phyloP scores from a whole-genome alignment of 495 filamentous ascomycete genomes.

The Neurospora sp. region DNA sequence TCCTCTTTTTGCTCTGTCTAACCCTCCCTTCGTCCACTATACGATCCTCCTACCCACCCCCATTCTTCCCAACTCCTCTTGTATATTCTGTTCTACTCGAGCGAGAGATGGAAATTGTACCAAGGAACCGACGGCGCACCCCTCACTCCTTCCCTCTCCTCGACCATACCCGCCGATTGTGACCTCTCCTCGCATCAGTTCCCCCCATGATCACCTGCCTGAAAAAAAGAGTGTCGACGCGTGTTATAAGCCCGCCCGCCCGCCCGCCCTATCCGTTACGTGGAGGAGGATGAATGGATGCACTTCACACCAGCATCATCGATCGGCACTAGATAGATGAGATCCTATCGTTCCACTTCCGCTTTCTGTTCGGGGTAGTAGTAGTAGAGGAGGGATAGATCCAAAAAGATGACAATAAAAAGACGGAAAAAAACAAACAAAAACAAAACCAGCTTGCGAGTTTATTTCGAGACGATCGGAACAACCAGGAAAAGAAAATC shows the following conservation, averaged over 20 bases:
- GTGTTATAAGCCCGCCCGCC: background rate
- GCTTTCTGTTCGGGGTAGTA: background rate
- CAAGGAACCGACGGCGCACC: background rate
- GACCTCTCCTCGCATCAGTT: background rate
- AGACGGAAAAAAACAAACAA: conserved; percentile 9
- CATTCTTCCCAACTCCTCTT: background rate
- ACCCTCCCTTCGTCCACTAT: background rate
- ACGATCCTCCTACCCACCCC: background rate
- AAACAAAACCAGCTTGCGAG: background rate
- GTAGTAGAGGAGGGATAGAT: conserved; percentile 8
- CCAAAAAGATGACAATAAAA: conserved; percentile 5
- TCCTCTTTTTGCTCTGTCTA: background rate
- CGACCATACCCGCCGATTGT: background rate
- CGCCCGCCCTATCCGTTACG: background rate
- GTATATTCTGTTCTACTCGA: background rate
- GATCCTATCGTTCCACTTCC: background rate
- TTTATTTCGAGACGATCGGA: background rate
- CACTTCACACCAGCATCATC: background rate
- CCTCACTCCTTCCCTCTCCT: background rate
- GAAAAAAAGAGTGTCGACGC: background rate
- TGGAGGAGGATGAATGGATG: background rate
- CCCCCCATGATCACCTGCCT: background rate
- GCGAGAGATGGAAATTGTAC: background rate
- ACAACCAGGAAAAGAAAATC: conserved; percentile 1
- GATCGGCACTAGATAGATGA: background rate